These are phyloP conservation scores for Trichoderma gamsii DNA, from an alignment of 495 filamentous ascomycete species.

Conservation along the genomic window DNA sequence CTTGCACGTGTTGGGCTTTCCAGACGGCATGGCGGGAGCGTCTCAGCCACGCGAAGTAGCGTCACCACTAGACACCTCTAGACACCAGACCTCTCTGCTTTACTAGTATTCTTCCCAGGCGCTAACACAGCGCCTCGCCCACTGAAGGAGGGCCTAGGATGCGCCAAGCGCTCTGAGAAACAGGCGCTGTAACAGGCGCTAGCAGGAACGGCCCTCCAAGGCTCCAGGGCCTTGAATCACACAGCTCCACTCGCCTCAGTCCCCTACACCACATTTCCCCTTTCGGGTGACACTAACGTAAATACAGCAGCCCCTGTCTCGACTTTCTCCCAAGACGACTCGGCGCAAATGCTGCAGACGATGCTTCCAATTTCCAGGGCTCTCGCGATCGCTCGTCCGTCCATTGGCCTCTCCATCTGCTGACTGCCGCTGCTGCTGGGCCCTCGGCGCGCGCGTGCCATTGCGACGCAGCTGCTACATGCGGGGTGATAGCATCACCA, in stretches of 20 bases:
- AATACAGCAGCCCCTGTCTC: conserved; percentile 7
- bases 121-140: neutral
- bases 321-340: conserved; percentile 1
- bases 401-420: neutral
- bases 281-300: conserved; percentile 3
- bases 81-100: no score
- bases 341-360: conserved; percentile 8
- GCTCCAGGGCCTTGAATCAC: neutral
- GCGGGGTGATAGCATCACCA: neutral
- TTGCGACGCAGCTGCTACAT: neutral
- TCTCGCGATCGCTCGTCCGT: neutral
- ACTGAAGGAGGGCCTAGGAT: neutral
- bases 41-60: conserved; percentile 7
- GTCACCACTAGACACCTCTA: neutral
- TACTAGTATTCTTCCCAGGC: neutral
- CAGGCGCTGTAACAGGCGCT: neutral
- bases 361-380: conserved; percentile 1
- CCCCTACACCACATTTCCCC: conserved; percentile 8
- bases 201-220: neutral
- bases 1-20: neutral
- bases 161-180: neutral
- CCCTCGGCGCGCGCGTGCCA: conserved; percentile 17
- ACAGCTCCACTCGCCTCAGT: neutral
- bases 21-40: neutral
- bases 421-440: neutral